These are phyloP conservation scores for Saccharomycopsis synnaedendra DNA, from an alignment of 805 yeast genomes.

Conservation along the genomic window DNA sequence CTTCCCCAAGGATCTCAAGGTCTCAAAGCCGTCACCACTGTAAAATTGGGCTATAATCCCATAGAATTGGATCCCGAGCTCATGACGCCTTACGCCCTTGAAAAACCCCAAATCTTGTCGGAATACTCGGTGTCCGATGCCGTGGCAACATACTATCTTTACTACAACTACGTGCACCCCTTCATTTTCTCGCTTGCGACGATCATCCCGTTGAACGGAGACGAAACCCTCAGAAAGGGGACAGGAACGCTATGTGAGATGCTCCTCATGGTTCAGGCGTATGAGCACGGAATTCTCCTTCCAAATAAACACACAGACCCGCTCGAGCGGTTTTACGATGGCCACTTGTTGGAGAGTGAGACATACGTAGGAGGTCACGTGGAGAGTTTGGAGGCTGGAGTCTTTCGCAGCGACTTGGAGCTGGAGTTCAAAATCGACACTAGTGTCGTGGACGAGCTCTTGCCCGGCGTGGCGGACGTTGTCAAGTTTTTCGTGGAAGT, in stretches of 20 bases:
- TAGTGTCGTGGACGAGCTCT: slow-evolving; percentile 66
- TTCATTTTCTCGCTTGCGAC: slow-evolving; percentile 92
- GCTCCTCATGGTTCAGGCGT: slow-evolving; percentile 95
- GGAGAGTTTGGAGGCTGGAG: slow-evolving; percentile 96
- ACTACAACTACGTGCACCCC: slow-evolving; percentile 95
- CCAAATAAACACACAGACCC: slow-evolving; percentile 96
- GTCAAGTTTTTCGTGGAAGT: slow-evolving; percentile 74
- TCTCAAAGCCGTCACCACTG: slow-evolving; percentile 93
- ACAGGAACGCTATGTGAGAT: slow-evolving; percentile 98
- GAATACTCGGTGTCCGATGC: slow-evolving; percentile 99
- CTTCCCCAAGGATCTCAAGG: slow-evolving; percentile 98
- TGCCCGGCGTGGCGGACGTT: slow-evolving; percentile 64
- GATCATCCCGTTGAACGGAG: slow-evolving; percentile 92
- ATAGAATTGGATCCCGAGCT: slow-evolving; percentile 93
- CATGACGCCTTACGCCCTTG: slow-evolving; percentile 96
- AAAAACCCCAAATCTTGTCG: slow-evolving; percentile 82
- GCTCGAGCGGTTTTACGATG: slow-evolving; percentile 87
- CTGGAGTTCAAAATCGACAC: slow-evolving; percentile 72
- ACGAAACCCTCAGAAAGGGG: slow-evolving; percentile 91
- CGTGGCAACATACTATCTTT: slow-evolving; percentile 92
- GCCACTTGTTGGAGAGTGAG: slow-evolving; percentile 87
- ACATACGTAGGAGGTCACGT: slow-evolving; percentile 99
- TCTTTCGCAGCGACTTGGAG: slow-evolving; percentile 80
- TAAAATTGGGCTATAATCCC: slow-evolving; percentile 92
- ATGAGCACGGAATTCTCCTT: slow-evolving; percentile 56